Base-by-base conservation (phyloP, 1,139 yeast genomes). In the Kurtzmaniella quercitrusa region DNA sequence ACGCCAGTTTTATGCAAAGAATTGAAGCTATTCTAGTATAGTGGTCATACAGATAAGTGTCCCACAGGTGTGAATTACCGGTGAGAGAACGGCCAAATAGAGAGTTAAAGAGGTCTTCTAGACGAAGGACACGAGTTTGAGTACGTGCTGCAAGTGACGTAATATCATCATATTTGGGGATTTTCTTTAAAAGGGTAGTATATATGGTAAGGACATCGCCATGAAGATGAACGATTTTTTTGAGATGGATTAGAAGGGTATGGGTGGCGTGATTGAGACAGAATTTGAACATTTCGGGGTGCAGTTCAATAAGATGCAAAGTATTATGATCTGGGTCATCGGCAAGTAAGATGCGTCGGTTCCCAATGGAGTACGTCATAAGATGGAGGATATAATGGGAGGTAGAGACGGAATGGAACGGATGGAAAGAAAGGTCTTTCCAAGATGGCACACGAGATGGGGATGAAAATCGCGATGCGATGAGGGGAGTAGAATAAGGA, bases 111-210 rank as follows among this genome's bases (percentile, higher is more conserved):
- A 68, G 66, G 14, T 59, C 57, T 47, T 73, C 78, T 37, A 71
- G 50, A 40, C 53, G 53, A 37, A 58, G 45, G 36, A 70, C 42
- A 7, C 54, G 49, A 23, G 50, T 34, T 45, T 59, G 60, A n/a
- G 65, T 58, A 21, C 50, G 49, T 41, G 52, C 49, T 3, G 74
- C 55, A 65, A 71, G 62, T n/a, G 47, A 25, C 4, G 75, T 67
- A 41, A 73, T 55, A 51, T 73, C 77, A 41, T 70, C 75, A 48
- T 70, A 71, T 48, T 68, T 58, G 19, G 74, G 72, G 21, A 73
- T 63, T 50, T 73, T 73, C 41, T 58, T 54, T 37, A 73, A 55
- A 37, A 73, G 57, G 12, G 76, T 69, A 40, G 69, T 55, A 53
- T 72, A 73, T 23, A 72, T 70, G 44, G 69, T 67, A 38, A 70